phyloP scores from a whole-genome alignment of 2,329 filamentous ascomycete species.

The Calycina herbarum region DNA sequence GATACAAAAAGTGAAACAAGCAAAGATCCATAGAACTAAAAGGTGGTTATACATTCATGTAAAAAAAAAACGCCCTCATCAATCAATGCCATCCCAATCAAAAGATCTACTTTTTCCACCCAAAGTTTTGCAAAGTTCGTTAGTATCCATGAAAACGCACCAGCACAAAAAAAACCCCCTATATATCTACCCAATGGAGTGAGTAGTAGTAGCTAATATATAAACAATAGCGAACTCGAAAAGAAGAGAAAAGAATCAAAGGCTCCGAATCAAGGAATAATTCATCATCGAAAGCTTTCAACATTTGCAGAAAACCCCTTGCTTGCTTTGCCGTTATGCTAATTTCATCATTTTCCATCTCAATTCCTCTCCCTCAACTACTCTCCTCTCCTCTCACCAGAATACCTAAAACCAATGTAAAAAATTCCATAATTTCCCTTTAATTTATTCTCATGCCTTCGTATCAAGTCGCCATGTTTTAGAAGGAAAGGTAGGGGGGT shows the following conservation, averaged over 20 bases:
- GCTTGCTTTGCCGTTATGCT: not conserved
- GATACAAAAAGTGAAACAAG: no score
- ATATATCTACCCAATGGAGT: no score
- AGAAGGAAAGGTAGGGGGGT: constrained; percentile 26
- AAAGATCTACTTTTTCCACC: no score
- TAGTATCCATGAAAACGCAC: no score
- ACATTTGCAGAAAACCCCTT: not conserved
- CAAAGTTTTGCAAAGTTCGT: no score
- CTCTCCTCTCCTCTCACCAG: not conserved
- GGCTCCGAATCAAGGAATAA: not conserved
- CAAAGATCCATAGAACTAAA: no score
- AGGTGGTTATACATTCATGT: no score
- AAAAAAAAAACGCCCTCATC: no score
- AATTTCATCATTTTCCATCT: not conserved
- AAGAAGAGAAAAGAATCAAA: not conserved
- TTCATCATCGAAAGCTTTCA: not conserved
- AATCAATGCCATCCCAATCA: no score
- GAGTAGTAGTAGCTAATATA: no score
- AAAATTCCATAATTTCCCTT: not conserved
- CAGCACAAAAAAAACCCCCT: no score
- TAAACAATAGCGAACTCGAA: not conserved
- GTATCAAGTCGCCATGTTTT: constrained; percentile 21
- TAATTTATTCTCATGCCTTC: constrained; percentile 23
- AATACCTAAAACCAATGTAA: not conserved
- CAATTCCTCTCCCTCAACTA: not conserved